Base-by-base conservation (phyloP, 2,329 filamentous ascomycete genomes). In the Ceratocystis colombiana region DNA sequence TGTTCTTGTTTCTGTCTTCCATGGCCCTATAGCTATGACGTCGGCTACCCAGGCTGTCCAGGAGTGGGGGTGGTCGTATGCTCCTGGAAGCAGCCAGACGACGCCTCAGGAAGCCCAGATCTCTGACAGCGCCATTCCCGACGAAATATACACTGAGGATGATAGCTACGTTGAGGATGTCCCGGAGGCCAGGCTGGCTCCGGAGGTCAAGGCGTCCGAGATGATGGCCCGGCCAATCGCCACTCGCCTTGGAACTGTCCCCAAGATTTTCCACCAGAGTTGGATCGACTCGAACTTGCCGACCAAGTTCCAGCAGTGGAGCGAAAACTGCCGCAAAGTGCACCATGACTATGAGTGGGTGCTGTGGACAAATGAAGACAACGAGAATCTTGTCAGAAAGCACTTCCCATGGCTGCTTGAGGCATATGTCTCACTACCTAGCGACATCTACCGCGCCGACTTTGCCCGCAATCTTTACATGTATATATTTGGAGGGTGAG, bases 251-350 rank as follows among this genome's bases (percentile, higher is more conserved):
- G 67, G 67, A 5, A 64, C 67, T 5, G 62, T 68, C 2, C 22
- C 88, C 85, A 70, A 68, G 62, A 66, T 72, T 4, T 70, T 73
- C 20, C 72, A 73, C 64, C 72, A 72, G 67, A 73, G 71, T 64
- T 72, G 72, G 72, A 72, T 71, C 48, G 64, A 70, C 30, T 57
- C 57, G 5, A 66, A 69, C 30, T 68, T 73, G 12, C 72, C 72
- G 1, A 45, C 67, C 37, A 72, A 72, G 68, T 73, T 75, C 41
- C 62, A 73, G 41, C 59, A 68, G 53, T 75, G 74, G 74, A 75
- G 73, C 66, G 65, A 67, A n/a, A 70, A 68, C 2, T 75, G 74
- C 64, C 70, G 73, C 15, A 46, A 67, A 53, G 68, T 69, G 57
- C 73, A 75, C 61, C 68, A 69, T 5, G 72, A 73, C 62, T 75